Evolutionary conservation across 2,329 filamentous ascomycete species (phyloP).

Genomic region (Cercospora canescens): DNA sequence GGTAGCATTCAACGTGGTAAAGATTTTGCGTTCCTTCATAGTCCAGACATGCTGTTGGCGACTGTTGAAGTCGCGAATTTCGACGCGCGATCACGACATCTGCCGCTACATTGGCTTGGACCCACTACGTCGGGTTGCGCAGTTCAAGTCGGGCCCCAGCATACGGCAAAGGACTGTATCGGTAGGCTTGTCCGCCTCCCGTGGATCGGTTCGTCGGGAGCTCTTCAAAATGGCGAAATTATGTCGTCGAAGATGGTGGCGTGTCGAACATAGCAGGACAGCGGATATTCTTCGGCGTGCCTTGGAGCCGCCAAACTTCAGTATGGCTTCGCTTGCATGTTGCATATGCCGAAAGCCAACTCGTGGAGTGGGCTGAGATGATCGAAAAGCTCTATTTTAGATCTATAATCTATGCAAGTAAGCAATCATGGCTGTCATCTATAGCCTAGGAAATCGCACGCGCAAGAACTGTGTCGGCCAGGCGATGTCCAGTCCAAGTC

Average conservation of each 20-base stretch:
- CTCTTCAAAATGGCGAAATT: not conserved
- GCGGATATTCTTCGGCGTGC: not conserved
- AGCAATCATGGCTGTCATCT: not conserved
- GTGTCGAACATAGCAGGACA: not conserved
- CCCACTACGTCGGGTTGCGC: not conserved
- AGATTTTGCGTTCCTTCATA: slow-evolving; percentile 1
- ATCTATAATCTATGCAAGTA: not conserved
- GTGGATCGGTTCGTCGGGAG: not conserved
- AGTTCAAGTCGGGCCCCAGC: not conserved
- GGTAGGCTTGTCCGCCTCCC: not conserved
- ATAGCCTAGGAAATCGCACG: slow-evolving; percentile 32
- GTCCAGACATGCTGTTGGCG: not conserved
- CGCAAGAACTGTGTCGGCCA: slow-evolving; percentile 50
- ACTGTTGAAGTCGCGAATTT: slow-evolving; percentile 18
- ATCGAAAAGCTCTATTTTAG: not conserved
- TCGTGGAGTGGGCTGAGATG: not conserved
- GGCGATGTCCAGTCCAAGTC: slow-evolving; percentile 49
- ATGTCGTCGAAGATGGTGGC: not conserved
- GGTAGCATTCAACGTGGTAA: slow-evolving; percentile 8
- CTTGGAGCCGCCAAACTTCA: not conserved
- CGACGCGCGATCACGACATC: slow-evolving; percentile 12
- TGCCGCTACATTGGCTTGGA: not conserved
- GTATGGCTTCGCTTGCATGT: not conserved
- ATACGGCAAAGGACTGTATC: not conserved
- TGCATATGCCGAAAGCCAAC: not conserved